Conservation (phyloP, 495 filamentous ascomycete genomes). For the Viridothelium virens region DNA sequence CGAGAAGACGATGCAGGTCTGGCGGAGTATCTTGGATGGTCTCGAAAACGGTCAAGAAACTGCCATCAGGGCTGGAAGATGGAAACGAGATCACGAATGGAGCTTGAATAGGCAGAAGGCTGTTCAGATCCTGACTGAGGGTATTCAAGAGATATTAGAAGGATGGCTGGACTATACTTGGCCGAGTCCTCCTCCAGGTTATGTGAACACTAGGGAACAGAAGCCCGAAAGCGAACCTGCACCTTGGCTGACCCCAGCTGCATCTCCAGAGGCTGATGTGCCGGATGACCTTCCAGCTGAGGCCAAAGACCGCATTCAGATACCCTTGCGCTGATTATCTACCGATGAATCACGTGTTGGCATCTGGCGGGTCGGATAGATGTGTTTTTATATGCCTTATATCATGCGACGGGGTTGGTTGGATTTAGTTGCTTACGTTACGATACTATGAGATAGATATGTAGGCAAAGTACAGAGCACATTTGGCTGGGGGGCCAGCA, state of each 20-base stretch:
- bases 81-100: constrained; percentile 47
- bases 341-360: background rate
- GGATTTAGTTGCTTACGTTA: constrained; percentile 16
- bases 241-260: constrained; percentile 28
- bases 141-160: constrained; percentile 57
- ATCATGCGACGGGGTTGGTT: background rate
- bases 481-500: too few relatives aligned
- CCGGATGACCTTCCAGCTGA: background rate
- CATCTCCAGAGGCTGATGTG: constrained; percentile 26
- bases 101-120: constrained; percentile 51
- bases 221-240: constrained; percentile 5
- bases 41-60: constrained; percentile 45
- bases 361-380: background rate
- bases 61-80: constrained; percentile 35
- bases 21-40: constrained; percentile 66
- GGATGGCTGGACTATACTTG: constrained; percentile 67
- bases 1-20: constrained; percentile 75
- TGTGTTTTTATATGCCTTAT: background rate
- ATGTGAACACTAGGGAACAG: constrained; percentile 45
- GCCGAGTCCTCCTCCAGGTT: constrained; percentile 56
- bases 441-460: background rate
- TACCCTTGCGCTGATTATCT: background rate
- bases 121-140: constrained; percentile 51
- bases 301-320: background rate
- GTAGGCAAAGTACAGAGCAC: too few relatives aligned